Evolutionary conservation across 2,329 filamentous ascomycete species (phyloP).

Genomic region (Fusarium sp.): DNA sequence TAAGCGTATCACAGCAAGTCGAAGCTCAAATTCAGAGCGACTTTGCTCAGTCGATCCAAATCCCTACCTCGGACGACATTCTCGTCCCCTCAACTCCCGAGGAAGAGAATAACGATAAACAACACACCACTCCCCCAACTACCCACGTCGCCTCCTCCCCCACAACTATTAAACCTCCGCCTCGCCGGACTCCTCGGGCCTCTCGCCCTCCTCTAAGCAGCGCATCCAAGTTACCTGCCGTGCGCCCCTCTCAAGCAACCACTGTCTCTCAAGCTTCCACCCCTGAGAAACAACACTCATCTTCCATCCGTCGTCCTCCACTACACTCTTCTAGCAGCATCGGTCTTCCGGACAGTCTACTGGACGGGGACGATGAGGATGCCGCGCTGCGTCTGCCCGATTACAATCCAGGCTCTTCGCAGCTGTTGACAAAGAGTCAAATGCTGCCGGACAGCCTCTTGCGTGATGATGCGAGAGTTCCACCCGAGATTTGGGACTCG

Average conservation of each 20-base stretch:
- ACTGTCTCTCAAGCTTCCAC: slow-evolving; percentile 52
- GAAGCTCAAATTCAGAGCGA: slow-evolving; percentile 63
- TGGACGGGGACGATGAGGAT: slow-evolving; percentile 45
- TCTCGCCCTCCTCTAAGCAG: slow-evolving; percentile 30
- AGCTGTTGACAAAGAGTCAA: slow-evolving; percentile 64
- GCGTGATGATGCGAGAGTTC: slow-evolving; percentile 49
- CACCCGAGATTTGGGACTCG: slow-evolving; percentile 53
- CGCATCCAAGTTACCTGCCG: slow-evolving; percentile 11
- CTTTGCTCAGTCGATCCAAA: slow-evolving; percentile 53
- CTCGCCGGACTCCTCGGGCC: slow-evolving; percentile 27
- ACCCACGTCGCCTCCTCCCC: slow-evolving; percentile 24
- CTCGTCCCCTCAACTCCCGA: slow-evolving; percentile 52
- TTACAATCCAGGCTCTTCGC: slow-evolving; percentile 50
- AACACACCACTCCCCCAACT: slow-evolving; percentile 25
- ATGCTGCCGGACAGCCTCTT: slow-evolving; percentile 62
- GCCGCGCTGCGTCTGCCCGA: slow-evolving; percentile 32
- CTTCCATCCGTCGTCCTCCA: slow-evolving; percentile 18
- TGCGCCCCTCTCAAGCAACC: slow-evolving; percentile 52
- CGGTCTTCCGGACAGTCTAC: slow-evolving; percentile 34
- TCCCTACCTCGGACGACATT: slow-evolving; percentile 46
- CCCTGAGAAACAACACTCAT: slow-evolving; percentile 41
- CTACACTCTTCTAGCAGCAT: slow-evolving; percentile 44
- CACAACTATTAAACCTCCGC: slow-evolving; percentile 33
- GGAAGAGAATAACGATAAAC: slow-evolving; percentile 9
- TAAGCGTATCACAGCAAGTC: slow-evolving; percentile 63